Percentiles rank a stretch among this genome's conserved stretches.
These are phyloP conservation scores for Vishniacozyma victoriae DNA, from an alignment of 768 basidiomycete species.

Conservation along the genomic window DNA sequence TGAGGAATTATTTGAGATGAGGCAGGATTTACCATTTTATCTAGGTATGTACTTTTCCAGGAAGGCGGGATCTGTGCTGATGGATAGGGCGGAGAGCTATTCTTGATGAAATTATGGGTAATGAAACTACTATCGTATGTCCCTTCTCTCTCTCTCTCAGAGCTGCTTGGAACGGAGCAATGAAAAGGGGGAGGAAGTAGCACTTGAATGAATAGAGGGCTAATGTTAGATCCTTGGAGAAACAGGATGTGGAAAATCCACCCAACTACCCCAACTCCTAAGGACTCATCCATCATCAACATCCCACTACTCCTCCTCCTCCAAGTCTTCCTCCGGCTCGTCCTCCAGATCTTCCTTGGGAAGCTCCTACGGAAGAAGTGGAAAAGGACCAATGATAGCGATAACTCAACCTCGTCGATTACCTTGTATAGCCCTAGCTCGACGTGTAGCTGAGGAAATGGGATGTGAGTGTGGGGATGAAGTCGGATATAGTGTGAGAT, in stretches of 20 bases:
- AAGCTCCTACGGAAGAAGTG: background rate
- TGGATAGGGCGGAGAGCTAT: slow-evolving; percentile 29
- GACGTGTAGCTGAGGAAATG: slow-evolving; percentile 42
- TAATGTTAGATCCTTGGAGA: slow-evolving; percentile 40
- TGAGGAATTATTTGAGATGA: slow-evolving; percentile 23
- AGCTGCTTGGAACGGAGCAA: too few relatives aligned
- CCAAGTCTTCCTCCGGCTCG: slow-evolving; percentile 2
- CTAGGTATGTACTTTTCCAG: slow-evolving; percentile 23
- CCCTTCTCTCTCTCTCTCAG: background rate
- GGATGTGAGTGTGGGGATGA: slow-evolving; percentile 34
- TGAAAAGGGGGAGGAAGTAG: too few relatives aligned
- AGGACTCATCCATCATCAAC: slow-evolving; percentile 23
- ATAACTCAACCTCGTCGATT: slow-evolving; percentile 44
- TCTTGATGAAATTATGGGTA: slow-evolving; percentile 33
- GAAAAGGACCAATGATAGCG: slow-evolving; percentile 26
- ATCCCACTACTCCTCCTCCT: slow-evolving; percentile 8
- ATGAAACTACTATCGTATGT: slow-evolving; percentile 44
- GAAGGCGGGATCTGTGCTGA: background rate
- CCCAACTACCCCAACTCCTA: slow-evolving; percentile 43
- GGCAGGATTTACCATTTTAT: slow-evolving; percentile 40
- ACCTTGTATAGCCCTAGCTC: slow-evolving; percentile 40
- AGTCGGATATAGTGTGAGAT: slow-evolving; percentile 45
- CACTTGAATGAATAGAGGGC: background rate
- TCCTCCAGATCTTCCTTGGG: background rate
- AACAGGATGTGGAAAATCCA: slow-evolving; percentile 46